Base-by-base conservation (phyloP, 257 asterid species). In the Rehmannia glutinosa region DNA sequence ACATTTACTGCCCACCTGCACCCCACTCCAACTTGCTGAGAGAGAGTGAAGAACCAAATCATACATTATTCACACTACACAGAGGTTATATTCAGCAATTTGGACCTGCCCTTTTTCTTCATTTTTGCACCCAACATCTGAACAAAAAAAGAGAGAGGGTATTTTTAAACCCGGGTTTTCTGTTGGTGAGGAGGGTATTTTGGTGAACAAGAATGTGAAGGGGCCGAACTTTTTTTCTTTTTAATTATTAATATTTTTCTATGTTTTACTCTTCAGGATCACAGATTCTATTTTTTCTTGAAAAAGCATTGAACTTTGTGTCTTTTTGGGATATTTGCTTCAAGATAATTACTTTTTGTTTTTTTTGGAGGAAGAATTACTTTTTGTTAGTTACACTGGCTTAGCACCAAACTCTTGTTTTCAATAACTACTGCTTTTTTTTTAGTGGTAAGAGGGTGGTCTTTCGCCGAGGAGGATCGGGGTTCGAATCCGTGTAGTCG, bases 11-110 rank as follows among this genome's bases (percentile, higher is more conserved):
- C 71, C 19, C 3, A 10, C 15, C 72, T 78, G 72, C 15, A n/a
- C 33, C 56, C 70, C 58, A 1, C 76, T 70, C 69, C 73, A 30
- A 46, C 62, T 73, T 73, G 72, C 50, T 54, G 19, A 9, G 47
- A 21, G 28, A 38, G 10, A 4, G n/a, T 11, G 21, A 51, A 24
- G 9, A 12, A 6, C 9, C 19, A 7, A 16, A 15, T 49, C 12
- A 15, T 21, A 15, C 21, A 5, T 13, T 20, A 13, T 47, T 41
- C n/a, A n/a, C n/a, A n/a, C n/a, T n/a, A n/a, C n/a, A n/a, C n/a
- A n/a, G n/a, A n/a, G n/a, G 3, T 43, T 47, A 24, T 33, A 19
- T 52, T 64, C 60, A 35, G 64, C 35, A 50, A 19, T 46, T 64
- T 63, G 42, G n/a, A 32, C 15, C 57, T 9, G 13, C 5, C 76